These are phyloP conservation scores for Ceratobasidium sp. DNA, from an alignment of 1,284 basidiomycete species.

Conservation along the genomic window DNA sequence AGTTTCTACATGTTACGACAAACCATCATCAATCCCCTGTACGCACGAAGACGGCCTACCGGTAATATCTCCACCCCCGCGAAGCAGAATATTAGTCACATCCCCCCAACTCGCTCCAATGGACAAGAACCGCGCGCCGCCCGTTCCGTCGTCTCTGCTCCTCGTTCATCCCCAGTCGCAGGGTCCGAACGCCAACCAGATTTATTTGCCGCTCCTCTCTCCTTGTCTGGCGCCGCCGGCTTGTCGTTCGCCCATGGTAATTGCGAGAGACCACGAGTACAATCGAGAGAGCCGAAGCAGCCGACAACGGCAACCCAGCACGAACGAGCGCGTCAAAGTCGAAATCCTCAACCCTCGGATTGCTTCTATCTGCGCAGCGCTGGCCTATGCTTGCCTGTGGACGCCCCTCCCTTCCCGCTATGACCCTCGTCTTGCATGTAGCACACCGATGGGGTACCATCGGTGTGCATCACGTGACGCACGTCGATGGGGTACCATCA, in stretches of 20 bases:
- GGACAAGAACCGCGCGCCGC: slow-evolving; percentile 78
- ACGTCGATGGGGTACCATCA: not conserved
- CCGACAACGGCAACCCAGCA: slow-evolving; percentile 27
- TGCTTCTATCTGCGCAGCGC: too few relatives aligned
- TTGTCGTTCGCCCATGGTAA: too few relatives aligned
- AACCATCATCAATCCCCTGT: slow-evolving; percentile 7
- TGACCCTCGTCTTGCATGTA: too few relatives aligned
- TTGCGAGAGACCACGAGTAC: too few relatives aligned
- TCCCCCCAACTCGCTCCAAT: too few relatives aligned
- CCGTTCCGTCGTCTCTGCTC: slow-evolving; percentile 67
- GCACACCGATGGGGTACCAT: too few relatives aligned
- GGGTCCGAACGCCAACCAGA: slow-evolving; percentile 30
- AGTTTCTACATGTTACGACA: too few relatives aligned
- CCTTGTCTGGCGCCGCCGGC: slow-evolving; percentile 28
- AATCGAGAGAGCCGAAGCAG: not conserved
- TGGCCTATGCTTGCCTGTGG: too few relatives aligned
- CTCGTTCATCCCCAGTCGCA: slow-evolving; percentile 73
- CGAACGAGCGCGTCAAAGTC: slow-evolving; percentile 35
- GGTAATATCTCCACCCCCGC: slow-evolving; percentile 55
- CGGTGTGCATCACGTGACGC: too few relatives aligned
- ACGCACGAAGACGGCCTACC: not conserved
- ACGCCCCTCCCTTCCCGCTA: too few relatives aligned
- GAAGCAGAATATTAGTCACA: too few relatives aligned
- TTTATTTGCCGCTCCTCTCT: slow-evolving; percentile 46
- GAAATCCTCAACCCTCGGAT: slow-evolving; percentile 24